Base-by-base conservation (phyloP, 1,139 yeast species). In the Scheffersomyces quercinus region DNA sequence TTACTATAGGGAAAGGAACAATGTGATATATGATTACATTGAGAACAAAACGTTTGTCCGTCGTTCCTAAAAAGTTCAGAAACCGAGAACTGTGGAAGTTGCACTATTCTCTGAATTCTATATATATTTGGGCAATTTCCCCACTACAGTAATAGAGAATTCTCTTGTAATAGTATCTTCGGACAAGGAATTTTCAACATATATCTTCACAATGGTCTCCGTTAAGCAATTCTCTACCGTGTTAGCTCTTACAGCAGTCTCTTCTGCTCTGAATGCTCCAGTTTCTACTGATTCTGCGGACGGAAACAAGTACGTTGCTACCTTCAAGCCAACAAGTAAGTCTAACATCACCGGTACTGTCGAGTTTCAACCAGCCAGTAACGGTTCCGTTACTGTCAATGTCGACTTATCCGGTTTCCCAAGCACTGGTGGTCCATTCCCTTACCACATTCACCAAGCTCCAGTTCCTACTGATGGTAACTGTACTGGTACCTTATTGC, bases 391-490 rank as follows among this genome's bases (percentile, higher is more conserved):
- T 24, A 45, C 51, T 37, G 67, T 72, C 16, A 45, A 48, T 14
- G 71, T 72, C 31, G 63, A 70, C 41, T 48, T 72, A 29, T 37
- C 50, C 5, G 65, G 62, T 28, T 67, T 73, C 52, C 78, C 78
- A 13, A 31, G 53, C 4, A 33, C 51, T 5, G 73, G 73, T 28
- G 76, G 76, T 29, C 75, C 76, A 36, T 73, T 71, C 62, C 55
- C 64, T 41, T 73, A 72, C 62, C 77, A 72, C 50, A 61, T 73
- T 38, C 77, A 73, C 53, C 61, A 60, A 43, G 47, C 47, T 12
- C 67, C 71, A 12, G 75, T 73, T 32, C 77, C 76, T 7, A 39
- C 63, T 7, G 56, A 66, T 45, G 77, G 76, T 16, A 64, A 66
- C 55, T 73, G 79, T 58, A 59, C 65, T 30, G 75, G 65, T 33